Base-by-base conservation (phyloP, 331 rosid species). In the Pyrus hybrid region DNA sequence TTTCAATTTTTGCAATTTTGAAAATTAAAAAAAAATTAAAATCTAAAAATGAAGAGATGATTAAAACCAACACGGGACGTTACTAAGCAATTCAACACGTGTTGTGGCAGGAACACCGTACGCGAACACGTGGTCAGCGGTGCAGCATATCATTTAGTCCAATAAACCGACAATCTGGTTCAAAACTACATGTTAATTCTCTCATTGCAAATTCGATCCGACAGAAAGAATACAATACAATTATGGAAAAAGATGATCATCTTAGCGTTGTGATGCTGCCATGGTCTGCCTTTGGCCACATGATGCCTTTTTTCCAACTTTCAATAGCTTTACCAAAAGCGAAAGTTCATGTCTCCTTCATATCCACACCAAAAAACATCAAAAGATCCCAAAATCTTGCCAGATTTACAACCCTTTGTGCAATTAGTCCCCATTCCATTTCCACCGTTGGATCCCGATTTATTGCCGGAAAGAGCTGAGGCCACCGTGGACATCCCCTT, bases 261-360 rank as follows among this genome's bases (percentile, higher is more conserved):
- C 68, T 78, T 51, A 61, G 77, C 7, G 86, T 85, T 1, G 73
- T 77, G 49, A 77, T 77, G 81, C 66, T 88, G n/a, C 89, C 91
- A 72, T 83, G 82, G 83, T 79, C 72, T 20, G 91, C 86, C 60
- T 87, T 87, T 43, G 91, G 86, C 29, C 91, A 87, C 70, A 20
- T 79, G 5, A 74, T 74, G 0, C 87, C 89, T 3, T 83, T 72
- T 53, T 85, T 68, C 35, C 68, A 83, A 54, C 85, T 88, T 37
- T 77, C 83, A 65, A 65, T 79, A 49, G 79, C 90, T 72, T 75
- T 88, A n/a, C 87, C 90, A 73, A 84, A 73, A 78, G 43, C 78
- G 10, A 82, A 80, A 49, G 81, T 83, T 47, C 81, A 58, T 67
- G 87, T 86, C 18, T 82, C 81, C 43, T 80, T 67, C 65, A 74